Percentiles rank a stretch among this genome's conserved stretches.
Conservation (phyloP, 148 eudicot genomes). For the Heliamphora exappendiculata region DNA sequence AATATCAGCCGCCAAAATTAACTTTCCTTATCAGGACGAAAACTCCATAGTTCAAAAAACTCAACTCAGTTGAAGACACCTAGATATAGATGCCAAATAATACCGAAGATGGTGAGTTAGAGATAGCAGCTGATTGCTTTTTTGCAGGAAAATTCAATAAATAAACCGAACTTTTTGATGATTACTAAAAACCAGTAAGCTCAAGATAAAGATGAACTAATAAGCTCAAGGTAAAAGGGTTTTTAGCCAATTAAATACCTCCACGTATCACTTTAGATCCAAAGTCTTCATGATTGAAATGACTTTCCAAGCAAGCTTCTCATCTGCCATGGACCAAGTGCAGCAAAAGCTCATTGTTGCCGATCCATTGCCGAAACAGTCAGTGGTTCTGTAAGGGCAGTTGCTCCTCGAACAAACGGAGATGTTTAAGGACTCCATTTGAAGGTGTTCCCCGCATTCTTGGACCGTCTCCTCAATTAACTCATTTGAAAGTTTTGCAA, state of each 20-base stretch:
- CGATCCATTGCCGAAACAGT: background rate
- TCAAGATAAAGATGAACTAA: background rate
- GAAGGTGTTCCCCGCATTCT: constrained; percentile 30
- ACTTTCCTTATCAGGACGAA: background rate
- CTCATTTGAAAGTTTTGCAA: constrained; percentile 19
- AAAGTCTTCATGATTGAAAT: constrained; percentile 33
- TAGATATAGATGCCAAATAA: background rate
- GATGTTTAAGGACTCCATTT: constrained; percentile 26
- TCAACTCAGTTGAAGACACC: background rate
- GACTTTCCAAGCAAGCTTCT: constrained; percentile 48
- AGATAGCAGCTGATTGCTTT: background rate
- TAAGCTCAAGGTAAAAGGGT: background rate
- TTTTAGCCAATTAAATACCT: background rate
- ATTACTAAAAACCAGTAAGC: background rate
- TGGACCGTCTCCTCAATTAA: constrained; percentile 23
- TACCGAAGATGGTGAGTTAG: background rate
- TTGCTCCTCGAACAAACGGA: constrained; percentile 26
- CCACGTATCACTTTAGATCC: constrained; percentile 9
- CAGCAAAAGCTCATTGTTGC: constrained; percentile 37
- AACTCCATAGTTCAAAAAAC: background rate
- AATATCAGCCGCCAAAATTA: too few species aligned
- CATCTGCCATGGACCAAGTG: constrained; percentile 43
- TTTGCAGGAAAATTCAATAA: background rate
- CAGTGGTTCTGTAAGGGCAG: constrained; percentile 33
- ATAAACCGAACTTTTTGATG: background rate